These are phyloP conservation scores for Fusarium praegraminearum DNA, from an alignment of 2,329 filamentous ascomycete species.

Conservation along the genomic window DNA sequence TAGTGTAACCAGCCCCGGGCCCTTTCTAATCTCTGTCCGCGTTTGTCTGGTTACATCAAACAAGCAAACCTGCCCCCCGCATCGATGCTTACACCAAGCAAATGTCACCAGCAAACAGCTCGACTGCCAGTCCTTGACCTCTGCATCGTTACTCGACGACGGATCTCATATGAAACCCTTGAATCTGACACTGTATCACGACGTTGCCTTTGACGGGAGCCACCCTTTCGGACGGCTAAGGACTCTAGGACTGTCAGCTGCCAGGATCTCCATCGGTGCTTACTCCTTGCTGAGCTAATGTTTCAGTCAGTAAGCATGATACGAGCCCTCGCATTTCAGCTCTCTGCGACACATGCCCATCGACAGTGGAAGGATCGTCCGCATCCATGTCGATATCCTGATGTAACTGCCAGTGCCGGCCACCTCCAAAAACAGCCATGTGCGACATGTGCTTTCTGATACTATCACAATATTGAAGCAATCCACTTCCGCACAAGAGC, in stretches of 20 bases:
- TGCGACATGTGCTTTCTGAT: background rate
- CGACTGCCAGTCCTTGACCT: background rate
- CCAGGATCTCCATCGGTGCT: background rate
- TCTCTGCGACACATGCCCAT: background rate
- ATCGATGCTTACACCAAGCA: background rate
- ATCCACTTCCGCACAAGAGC: background rate
- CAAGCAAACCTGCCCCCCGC: constrained; percentile 20
- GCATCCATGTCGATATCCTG: background rate
- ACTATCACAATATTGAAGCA: background rate
- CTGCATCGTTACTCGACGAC: constrained; percentile 16
- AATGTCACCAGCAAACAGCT: constrained; percentile 16
- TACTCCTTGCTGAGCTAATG: background rate
- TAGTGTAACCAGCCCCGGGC: constrained; percentile 21
- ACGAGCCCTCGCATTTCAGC: background rate
- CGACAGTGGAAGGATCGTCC: background rate
- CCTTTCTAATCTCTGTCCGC: background rate
- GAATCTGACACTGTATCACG: constrained; percentile 19
- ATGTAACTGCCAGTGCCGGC: background rate
- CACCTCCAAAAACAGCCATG: background rate
- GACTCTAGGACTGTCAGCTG: background rate
- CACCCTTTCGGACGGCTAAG: background rate
- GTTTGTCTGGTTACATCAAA: constrained; percentile 30
- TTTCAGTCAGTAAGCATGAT: constrained; percentile 5
- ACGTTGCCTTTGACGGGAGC: constrained; percentile 20
- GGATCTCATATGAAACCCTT: constrained; percentile 5